Conservation (phyloP, 768 basidiomycete genomes). For the Pulveroboletus sp. region DNA sequence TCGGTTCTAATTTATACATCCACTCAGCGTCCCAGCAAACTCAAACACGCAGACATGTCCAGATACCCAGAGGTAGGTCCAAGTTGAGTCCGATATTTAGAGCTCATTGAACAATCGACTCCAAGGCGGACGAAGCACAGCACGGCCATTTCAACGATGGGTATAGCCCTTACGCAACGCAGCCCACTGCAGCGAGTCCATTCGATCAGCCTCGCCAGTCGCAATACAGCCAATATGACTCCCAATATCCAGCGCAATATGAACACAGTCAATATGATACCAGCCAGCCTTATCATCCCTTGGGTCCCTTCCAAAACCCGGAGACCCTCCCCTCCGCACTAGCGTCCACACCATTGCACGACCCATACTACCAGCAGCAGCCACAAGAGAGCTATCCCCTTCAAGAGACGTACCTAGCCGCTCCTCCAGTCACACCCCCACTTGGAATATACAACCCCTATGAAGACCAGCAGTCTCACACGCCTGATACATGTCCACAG, state of each 20-base stretch:
- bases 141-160: conserved; percentile 64
- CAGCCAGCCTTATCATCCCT: conserved; percentile 33
- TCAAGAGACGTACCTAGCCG: conserved; percentile 20
- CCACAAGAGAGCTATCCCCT: conserved; percentile 14
- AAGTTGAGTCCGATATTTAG: not conserved
- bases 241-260: conserved; percentile 29
- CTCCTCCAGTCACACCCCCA: conserved; percentile 17
- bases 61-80: conserved; percentile 37
- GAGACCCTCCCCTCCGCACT: conserved; percentile 15
- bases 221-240: conserved; percentile 25
- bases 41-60: conserved; percentile 31
- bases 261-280: conserved; percentile 32
- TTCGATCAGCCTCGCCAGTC: conserved; percentile 37
- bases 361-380: conserved; percentile 24
- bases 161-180: conserved; percentile 45
- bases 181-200: conserved; percentile 31
- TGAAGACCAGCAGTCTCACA: conserved; percentile 15
- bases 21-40: not conserved
- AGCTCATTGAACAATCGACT: conserved; percentile 2
- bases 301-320: conserved; percentile 34
- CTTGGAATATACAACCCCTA: conserved; percentile 20
- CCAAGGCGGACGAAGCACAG: conserved; percentile 61
- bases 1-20: not conserved
- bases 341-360: conserved; percentile 14
- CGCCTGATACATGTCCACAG: conserved; percentile 23